These are phyloP conservation scores for Carex littledalei DNA, from an alignment of 176 grass and related monocot genomes.

Conservation along the genomic window DNA sequence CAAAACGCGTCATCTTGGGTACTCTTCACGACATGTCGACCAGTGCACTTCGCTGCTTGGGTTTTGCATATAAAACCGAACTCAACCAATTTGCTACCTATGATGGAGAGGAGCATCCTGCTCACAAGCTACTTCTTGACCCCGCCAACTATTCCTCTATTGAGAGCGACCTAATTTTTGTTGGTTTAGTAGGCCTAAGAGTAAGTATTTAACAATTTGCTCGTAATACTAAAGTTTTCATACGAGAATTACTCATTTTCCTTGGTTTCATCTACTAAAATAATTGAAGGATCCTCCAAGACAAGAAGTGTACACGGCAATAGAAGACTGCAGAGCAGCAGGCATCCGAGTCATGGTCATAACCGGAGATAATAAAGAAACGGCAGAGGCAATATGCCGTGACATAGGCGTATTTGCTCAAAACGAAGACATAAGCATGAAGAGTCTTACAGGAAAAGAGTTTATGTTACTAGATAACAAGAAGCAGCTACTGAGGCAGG, in stretches of 20 bases:
- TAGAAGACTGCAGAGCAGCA: conserved; percentile 95
- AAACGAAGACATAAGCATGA: conserved; percentile 68
- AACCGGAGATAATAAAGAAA: conserved; percentile 99
- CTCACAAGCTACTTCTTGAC: conserved; percentile 90
- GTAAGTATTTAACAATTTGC: conserved; percentile 31
- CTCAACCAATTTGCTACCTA: conserved; percentile 73
- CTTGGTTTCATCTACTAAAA: conserved; percentile 9
- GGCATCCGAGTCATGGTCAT: conserved; percentile 98
- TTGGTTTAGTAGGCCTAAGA: conserved; percentile 76
- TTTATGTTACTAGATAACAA: conserved; percentile 81
- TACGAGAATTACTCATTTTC: background rate
- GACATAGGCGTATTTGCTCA: conserved; percentile 85
- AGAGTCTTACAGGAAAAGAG: conserved; percentile 73
- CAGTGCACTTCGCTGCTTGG: conserved; percentile 87
- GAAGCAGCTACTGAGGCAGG: conserved; percentile 51
- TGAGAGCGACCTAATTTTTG: conserved; percentile 72
- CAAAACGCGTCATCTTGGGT: conserved; percentile 45
- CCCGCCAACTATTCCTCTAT: conserved; percentile 82
- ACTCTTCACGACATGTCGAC: conserved; percentile 87
- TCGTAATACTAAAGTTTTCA: background rate
- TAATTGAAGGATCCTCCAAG: conserved; percentile 84
- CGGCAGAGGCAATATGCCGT: conserved; percentile 90
- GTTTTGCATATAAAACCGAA: conserved; percentile 90
- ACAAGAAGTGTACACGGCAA: conserved; percentile 82
- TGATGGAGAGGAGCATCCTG: conserved; percentile 88